phyloP scores from a whole-genome alignment of 1,284 basidiomycete genomes.

The Coriolopsis trogii region DNA sequence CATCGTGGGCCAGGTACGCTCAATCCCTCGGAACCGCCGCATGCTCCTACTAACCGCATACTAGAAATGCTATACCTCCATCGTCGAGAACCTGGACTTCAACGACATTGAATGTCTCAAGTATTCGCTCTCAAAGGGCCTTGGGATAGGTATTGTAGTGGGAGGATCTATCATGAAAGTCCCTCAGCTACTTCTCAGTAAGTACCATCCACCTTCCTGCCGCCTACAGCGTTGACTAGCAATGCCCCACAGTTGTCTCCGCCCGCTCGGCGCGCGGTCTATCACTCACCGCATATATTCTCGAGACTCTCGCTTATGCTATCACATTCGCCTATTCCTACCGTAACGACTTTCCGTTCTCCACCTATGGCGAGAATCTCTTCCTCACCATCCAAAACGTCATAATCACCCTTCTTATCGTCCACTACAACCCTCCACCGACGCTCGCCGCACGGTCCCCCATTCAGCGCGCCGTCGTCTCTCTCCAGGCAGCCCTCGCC shows the following conservation, averaged over 20 bases:
- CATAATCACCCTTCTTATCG: constrained; percentile 81
- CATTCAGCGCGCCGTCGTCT: constrained; percentile 33
- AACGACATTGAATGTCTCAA: constrained; percentile 86
- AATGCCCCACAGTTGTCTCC: constrained; percentile 47
- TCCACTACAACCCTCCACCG: constrained; percentile 48
- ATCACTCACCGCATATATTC: constrained; percentile 77
- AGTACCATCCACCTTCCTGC: constrained; percentile 34
- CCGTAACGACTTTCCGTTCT: constrained; percentile 86
- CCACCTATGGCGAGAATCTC: constrained; percentile 93
- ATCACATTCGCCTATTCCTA: constrained; percentile 89
- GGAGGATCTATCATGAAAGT: constrained; percentile 97
- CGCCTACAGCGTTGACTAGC: background rate
- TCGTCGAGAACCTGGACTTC: constrained; percentile 90
- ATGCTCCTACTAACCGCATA: constrained; percentile 1
- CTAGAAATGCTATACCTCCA: constrained; percentile 88
- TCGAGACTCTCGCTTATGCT: constrained; percentile 86
- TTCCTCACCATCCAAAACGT: constrained; percentile 88
- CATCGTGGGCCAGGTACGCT: constrained; percentile 78
- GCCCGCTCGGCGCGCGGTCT: constrained; percentile 83
- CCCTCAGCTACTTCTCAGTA: constrained; percentile 82
- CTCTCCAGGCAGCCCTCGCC: constrained; percentile 43
- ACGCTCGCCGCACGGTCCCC: constrained; percentile 19
- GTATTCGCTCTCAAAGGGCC: constrained; percentile 88
- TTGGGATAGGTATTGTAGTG: constrained; percentile 91
- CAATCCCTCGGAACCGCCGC: background rate